Evolutionary conservation across 2,329 filamentous ascomycete species (phyloP).

Genomic region (Sarocladium oryzae): DNA sequence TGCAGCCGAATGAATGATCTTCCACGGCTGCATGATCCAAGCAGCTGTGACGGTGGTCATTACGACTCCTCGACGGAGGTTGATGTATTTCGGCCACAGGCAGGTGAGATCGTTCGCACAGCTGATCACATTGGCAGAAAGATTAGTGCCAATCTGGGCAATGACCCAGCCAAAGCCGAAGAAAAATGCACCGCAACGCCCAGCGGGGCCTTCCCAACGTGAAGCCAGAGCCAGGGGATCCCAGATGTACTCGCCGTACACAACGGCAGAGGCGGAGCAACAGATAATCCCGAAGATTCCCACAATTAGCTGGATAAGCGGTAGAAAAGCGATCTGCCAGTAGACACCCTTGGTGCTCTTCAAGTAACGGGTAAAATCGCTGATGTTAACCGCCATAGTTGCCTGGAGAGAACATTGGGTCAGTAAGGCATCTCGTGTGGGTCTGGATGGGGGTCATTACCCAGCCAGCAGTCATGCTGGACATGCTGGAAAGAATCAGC

Average conservation of each 20-base stretch:
- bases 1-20: conserved; percentile 52
- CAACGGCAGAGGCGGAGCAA: conserved; percentile 43
- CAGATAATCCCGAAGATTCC: conserved; percentile 47
- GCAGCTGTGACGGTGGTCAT: conserved; percentile 41
- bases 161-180: conserved; percentile 46
- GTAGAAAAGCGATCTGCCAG: conserved; percentile 7
- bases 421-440: background rate
- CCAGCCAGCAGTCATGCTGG: conserved; percentile 14
- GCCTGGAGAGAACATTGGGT: conserved; percentile 14
- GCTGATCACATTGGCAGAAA: conserved; percentile 48
- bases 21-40: conserved; percentile 59
- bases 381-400: conserved; percentile 30
- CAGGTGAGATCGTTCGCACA: conserved; percentile 43
- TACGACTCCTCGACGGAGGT: conserved; percentile 50
- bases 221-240: conserved; percentile 40
- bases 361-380: conserved; percentile 40
- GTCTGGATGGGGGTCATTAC: background rate
- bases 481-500: conserved; percentile 11
- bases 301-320: conserved; percentile 15
- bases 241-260: conserved; percentile 36
- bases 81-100: conserved; percentile 44
- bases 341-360: conserved; percentile 17
- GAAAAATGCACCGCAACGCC: conserved; percentile 36
- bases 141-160: conserved; percentile 51
- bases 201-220: conserved; percentile 37